A percentile compares a stretch with the other conserved stretches of the same genome.
Conservation (phyloP, 768 basidiomycete species). For the Aureoboletus auriporus region DNA sequence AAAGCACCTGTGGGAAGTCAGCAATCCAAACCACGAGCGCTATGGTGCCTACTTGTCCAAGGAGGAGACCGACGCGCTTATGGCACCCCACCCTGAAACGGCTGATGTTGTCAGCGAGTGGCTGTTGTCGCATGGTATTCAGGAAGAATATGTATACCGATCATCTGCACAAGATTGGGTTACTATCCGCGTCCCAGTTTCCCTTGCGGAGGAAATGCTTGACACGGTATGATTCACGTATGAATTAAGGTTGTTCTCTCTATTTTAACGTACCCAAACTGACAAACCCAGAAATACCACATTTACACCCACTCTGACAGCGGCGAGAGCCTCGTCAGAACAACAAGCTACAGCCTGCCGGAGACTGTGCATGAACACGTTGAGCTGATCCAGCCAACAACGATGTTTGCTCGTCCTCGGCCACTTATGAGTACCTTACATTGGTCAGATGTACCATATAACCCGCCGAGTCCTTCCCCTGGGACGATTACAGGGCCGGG, state of each 20-base stretch:
- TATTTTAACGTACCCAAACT: not conserved
- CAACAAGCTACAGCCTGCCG: constrained; percentile 66
- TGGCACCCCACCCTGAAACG: constrained; percentile 54
- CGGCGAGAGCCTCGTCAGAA: constrained; percentile 56
- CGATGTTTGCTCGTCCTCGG: constrained; percentile 53
- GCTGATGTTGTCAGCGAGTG: constrained; percentile 55
- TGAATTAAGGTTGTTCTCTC: too few relatives aligned
- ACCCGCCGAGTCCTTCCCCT: not conserved
- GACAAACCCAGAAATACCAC: constrained; percentile 50
- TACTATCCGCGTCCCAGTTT: constrained; percentile 51
- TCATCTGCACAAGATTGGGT: constrained; percentile 73
- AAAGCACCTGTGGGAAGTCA: constrained; percentile 52
- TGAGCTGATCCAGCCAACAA: constrained; percentile 70
- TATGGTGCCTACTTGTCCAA: constrained; percentile 60
- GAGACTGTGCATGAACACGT: constrained; percentile 53
- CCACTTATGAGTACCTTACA: constrained; percentile 40
- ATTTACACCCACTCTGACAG: constrained; percentile 53
- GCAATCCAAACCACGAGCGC: constrained; percentile 49
- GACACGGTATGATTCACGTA: constrained; percentile 47
- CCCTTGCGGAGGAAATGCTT: constrained; percentile 65
- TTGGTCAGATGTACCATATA: constrained; percentile 15
- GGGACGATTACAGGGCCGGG: not conserved
- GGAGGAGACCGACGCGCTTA: constrained; percentile 58
- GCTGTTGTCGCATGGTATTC: constrained; percentile 54
- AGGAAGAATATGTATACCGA: constrained; percentile 42